A percentile compares a stretch with the other conserved stretches of the same genome.
phyloP scores from a whole-genome alignment of 2,329 filamentous ascomycete species.

The Penicillium expansum region DNA sequence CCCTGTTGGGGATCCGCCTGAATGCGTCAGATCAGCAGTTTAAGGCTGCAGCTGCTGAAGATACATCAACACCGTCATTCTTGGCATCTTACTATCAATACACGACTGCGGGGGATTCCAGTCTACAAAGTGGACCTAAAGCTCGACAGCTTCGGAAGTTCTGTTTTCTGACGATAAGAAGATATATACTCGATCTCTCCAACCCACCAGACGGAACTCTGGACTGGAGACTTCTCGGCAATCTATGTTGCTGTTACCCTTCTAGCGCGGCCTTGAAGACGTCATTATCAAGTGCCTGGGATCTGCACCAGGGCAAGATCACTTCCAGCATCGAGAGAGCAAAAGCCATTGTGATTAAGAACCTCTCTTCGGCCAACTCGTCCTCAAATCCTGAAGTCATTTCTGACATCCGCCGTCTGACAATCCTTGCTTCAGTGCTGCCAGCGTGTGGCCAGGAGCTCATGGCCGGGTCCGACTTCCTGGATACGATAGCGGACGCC shows the following conservation, averaged over 20 bases:
- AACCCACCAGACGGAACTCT: slow-evolving; percentile 52
- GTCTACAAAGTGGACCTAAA: slow-evolving; percentile 35
- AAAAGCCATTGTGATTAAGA: slow-evolving; percentile 35
- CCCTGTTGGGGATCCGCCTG: slow-evolving; percentile 65
- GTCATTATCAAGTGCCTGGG: slow-evolving; percentile 53
- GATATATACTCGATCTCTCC: slow-evolving; percentile 51
- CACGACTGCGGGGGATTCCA: slow-evolving; percentile 36
- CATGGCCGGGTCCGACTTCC: slow-evolving; percentile 80
- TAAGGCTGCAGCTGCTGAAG: slow-evolving; percentile 47
- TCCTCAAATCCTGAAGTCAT: slow-evolving; percentile 17
- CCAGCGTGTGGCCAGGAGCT: slow-evolving; percentile 58
- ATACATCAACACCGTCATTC: slow-evolving; percentile 62
- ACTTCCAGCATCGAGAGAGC: slow-evolving; percentile 38
- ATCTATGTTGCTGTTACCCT: slow-evolving; percentile 65
- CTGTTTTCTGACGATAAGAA: slow-evolving; percentile 62
- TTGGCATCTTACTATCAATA: slow-evolving; percentile 66
- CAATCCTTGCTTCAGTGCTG: slow-evolving; percentile 40
- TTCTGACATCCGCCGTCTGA: slow-evolving; percentile 37
- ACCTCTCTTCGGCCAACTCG: slow-evolving; percentile 23
- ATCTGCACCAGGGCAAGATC: slow-evolving; percentile 33
- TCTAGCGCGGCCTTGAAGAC: slow-evolving; percentile 57
- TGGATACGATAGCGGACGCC: slow-evolving; percentile 65
- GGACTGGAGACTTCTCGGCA: slow-evolving; percentile 66
- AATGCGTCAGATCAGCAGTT: slow-evolving; percentile 59
- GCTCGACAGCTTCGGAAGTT: slow-evolving; percentile 57